Percentiles rank a stretch among this genome's conserved stretches.
Conservation (phyloP, 2,329 filamentous ascomycete genomes). For the Biscogniauxia marginata region DNA sequence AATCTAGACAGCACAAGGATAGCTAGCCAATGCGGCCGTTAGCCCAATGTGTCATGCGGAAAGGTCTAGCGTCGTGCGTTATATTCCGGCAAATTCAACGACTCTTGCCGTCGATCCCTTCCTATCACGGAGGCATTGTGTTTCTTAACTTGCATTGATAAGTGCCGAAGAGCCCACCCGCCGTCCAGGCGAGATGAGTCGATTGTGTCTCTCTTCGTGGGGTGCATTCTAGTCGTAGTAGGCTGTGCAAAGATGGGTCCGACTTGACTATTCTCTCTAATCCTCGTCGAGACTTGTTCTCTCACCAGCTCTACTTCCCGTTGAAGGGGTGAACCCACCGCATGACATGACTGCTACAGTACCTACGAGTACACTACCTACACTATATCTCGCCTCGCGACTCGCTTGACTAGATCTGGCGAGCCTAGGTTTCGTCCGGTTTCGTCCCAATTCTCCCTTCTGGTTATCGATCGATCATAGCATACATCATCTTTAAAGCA, state of each 20-base stretch:
- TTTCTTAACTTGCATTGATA: slow-evolving; percentile 26
- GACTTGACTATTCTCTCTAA: not conserved
- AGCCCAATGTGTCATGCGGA: slow-evolving; percentile 10
- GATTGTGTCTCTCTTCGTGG: slow-evolving; percentile 3
- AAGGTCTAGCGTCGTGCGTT: slow-evolving; percentile 20
- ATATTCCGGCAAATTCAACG: slow-evolving; percentile 24
- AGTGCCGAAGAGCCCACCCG: slow-evolving; percentile 20
- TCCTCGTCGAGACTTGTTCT: not conserved
- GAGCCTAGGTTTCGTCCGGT: too few relatives aligned
- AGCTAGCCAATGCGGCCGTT: slow-evolving; percentile 6
- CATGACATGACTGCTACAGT: too few relatives aligned
- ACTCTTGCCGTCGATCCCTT: slow-evolving; percentile 21
- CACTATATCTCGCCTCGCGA: too few relatives aligned
- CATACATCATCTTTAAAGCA: too few relatives aligned
- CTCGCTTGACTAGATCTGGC: too few relatives aligned
- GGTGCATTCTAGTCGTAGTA: slow-evolving; percentile 1
- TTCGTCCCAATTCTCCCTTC: too few relatives aligned
- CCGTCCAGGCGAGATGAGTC: slow-evolving; percentile 20
- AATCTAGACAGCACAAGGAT: slow-evolving; percentile 3
- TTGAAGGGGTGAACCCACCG: not conserved
- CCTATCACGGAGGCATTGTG: slow-evolving; percentile 21
- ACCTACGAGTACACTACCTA: too few relatives aligned
- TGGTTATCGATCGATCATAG: too few relatives aligned
- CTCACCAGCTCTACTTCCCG: too few relatives aligned
- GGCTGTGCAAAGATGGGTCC: not conserved